These are phyloP conservation scores for Candida nanaspora DNA, from an alignment of 805 yeast genomes.

Conservation along the genomic window DNA sequence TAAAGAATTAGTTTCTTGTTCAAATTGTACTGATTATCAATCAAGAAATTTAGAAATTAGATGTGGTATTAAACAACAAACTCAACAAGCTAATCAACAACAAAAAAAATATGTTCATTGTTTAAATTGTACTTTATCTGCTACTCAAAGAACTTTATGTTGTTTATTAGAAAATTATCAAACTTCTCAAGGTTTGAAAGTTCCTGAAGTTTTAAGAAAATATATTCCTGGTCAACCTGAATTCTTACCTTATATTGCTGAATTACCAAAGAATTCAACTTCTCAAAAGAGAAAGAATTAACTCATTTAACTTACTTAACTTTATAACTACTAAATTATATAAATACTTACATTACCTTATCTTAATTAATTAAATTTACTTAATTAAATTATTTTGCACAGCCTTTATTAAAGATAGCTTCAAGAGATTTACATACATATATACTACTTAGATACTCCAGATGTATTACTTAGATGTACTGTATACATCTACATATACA, in stretches of 20 bases:
- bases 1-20: slow-evolving; percentile 96
- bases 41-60: slow-evolving; percentile 97
- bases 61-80: slow-evolving; percentile 95
- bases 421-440: too few species aligned
- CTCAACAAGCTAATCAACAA: slow-evolving; percentile 64
- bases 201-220: slow-evolving; percentile 93
- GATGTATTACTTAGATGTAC: too few species aligned
- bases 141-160: slow-evolving; percentile 97
- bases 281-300: slow-evolving; percentile 51
- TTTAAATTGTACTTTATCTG: slow-evolving; percentile 93
- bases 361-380: too few species aligned
- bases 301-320: neutral
- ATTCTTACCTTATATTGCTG: slow-evolving; percentile 84
- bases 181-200: slow-evolving; percentile 87
- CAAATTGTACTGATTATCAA: slow-evolving; percentile 99
- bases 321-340: too few species aligned
- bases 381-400: too few species aligned
- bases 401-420: too few species aligned
- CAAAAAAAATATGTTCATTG: slow-evolving; percentile 94
- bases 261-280: slow-evolving; percentile 90
- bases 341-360: too few species aligned
- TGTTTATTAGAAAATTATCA: slow-evolving; percentile 97
- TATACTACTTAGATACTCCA: too few species aligned
- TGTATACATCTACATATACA: too few species aligned
- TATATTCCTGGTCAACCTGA: slow-evolving; percentile 99